Percentiles rank a stretch among this genome's conserved stretches.
Evolutionary conservation across 1,284 basidiomycete species (phyloP).

Genomic region (Thelephora terrestris): DNA sequence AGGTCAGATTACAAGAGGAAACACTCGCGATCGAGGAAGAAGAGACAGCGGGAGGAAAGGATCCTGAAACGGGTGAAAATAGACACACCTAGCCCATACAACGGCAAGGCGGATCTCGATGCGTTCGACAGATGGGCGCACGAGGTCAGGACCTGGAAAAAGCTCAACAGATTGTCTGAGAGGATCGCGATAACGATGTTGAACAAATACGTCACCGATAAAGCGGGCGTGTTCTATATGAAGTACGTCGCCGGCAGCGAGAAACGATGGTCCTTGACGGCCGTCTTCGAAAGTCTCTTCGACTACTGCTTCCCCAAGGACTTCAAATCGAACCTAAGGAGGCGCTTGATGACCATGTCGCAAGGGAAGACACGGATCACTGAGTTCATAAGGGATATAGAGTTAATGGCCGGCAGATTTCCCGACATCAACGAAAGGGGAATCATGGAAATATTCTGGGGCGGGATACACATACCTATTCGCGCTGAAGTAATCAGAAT

Average conservation of each 20-base stretch:
- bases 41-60: not conserved
- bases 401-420: conserved; percentile 10
- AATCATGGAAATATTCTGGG: conserved; percentile 13
- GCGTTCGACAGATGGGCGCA: conserved; percentile 11
- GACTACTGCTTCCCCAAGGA: conserved; percentile 16
- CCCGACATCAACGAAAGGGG: conserved; percentile 10
- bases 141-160: conserved; percentile 9
- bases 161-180: conserved; percentile 7
- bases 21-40: too few relatives aligned
- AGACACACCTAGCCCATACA: conserved; percentile 6
- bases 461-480: conserved; percentile 10
- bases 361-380: conserved; percentile 10
- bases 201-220: too few relatives aligned
- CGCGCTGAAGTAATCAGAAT: too few relatives aligned
- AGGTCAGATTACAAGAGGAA: too few relatives aligned
- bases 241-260: conserved; percentile 9
- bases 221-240: too few relatives aligned
- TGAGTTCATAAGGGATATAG: conserved; percentile 8
- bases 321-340: conserved; percentile 10
- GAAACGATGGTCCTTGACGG: conserved; percentile 7
- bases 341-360: conserved; percentile 3
- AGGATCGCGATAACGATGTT: conserved; percentile 9
- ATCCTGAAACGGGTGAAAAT: conserved; percentile 5
- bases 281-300: conserved; percentile 12
- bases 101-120: conserved; percentile 10